Percentiles rank a stretch among this genome's conserved stretches.
Evolutionary conservation across 2,329 filamentous ascomycete genomes (phyloP).

Genomic region (Ophiostoma sp.): DNA sequence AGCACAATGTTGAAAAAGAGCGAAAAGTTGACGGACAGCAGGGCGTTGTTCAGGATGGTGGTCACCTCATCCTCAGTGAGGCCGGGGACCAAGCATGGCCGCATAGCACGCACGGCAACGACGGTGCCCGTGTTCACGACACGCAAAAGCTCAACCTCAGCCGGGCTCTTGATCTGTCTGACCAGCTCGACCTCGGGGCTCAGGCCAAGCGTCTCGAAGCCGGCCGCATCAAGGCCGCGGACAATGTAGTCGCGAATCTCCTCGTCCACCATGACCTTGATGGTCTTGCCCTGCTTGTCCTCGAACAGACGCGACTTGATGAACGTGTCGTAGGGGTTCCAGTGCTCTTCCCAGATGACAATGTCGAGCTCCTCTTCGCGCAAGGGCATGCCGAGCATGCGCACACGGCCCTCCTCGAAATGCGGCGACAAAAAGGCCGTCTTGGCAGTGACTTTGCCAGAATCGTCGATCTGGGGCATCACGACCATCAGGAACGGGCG

Average conservation of each 20-base stretch:
- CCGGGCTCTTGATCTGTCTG: conserved; percentile 6
- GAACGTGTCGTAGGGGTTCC: conserved; percentile 11
- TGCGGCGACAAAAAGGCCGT: conserved; percentile 12
- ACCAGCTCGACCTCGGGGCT: conserved; percentile 11
- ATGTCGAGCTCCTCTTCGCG: conserved; percentile 14
- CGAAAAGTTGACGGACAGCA: conserved; percentile 8
- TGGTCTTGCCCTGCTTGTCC: background rate
- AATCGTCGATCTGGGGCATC: conserved; percentile 3
- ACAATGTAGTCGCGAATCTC: conserved; percentile 15
- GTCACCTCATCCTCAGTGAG: conserved; percentile 14
- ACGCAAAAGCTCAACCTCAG: conserved; percentile 12
- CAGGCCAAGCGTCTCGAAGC: conserved; percentile 9
- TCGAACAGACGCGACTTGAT: conserved; percentile 8
- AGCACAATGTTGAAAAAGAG: conserved; percentile 16
- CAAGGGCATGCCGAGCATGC: conserved; percentile 13
- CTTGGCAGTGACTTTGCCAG: conserved; percentile 8
- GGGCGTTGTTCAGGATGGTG: background rate
- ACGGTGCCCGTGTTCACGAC: conserved; percentile 14
- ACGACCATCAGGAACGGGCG: conserved; percentile 15
- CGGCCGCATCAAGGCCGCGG: background rate
- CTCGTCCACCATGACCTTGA: conserved; percentile 15
- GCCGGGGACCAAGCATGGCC: conserved; percentile 12
- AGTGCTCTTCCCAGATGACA: conserved; percentile 16
- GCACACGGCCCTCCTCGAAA: conserved; percentile 14
- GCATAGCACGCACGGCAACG: conserved; percentile 12